Percentiles rank a stretch among this genome's conserved stretches.
Conservation (phyloP, 2,329 filamentous ascomycete species). For the Scedosporium dehoogii region DNA sequence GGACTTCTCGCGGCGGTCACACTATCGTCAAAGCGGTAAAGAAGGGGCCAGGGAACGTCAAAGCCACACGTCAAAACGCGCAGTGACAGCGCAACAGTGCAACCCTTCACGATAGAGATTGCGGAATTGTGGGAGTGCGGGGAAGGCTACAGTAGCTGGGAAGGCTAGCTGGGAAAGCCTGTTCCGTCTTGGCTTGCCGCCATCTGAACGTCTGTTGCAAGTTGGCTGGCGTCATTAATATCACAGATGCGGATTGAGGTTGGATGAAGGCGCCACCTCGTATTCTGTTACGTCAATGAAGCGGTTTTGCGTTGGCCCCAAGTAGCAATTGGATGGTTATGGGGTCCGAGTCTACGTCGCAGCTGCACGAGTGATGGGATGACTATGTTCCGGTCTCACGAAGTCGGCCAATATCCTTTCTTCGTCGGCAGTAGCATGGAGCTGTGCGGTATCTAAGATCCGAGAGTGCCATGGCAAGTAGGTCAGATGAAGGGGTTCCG, state of each 20-base stretch:
- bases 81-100: too few relatives aligned
- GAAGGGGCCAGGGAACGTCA: too few relatives aligned
- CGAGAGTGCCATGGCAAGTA: not conserved
- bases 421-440: not conserved
- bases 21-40: too few relatives aligned
- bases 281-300: not conserved
- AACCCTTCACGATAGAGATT: too few relatives aligned
- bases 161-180: too few relatives aligned
- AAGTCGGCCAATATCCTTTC: not conserved
- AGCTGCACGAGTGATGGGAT: not conserved
- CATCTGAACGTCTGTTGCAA: too few relatives aligned
- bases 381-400: not conserved
- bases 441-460: not conserved
- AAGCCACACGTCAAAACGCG: too few relatives aligned
- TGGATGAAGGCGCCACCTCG: not conserved
- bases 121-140: too few relatives aligned
- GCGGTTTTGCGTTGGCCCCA: not conserved
- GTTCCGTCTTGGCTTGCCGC: too few relatives aligned
- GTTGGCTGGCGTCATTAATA: too few relatives aligned
- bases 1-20: too few relatives aligned
- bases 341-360: not conserved
- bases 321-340: not conserved
- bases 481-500: not conserved
- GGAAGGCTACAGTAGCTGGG: too few relatives aligned
- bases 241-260: not conserved